These are phyloP conservation scores for Pseudogymnoascus sp. DNA, from an alignment of 2,329 filamentous ascomycete genomes.

Conservation along the genomic window DNA sequence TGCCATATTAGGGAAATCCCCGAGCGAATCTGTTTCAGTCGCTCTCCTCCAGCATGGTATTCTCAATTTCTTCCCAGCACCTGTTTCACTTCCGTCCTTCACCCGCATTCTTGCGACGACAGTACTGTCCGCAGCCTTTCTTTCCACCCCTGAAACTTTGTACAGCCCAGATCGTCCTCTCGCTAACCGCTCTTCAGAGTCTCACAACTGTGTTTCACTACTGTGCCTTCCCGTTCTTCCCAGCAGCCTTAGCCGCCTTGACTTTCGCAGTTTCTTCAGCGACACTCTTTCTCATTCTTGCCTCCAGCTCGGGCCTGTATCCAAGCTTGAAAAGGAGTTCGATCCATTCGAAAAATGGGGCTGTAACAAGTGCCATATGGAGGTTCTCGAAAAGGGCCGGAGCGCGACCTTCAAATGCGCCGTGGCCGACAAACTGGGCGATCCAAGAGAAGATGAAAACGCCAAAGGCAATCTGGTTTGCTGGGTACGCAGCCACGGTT, in stretches of 20 bases:
- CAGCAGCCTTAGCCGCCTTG: constrained; percentile 38
- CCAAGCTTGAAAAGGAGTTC: constrained; percentile 85
- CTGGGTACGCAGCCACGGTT: constrained; percentile 31
- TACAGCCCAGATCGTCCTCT: background rate
- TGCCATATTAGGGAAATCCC: background rate
- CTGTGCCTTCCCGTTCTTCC: constrained; percentile 43
- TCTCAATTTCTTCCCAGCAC: background rate
- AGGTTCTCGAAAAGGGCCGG: constrained; percentile 88
- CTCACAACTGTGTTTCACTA: constrained; percentile 13
- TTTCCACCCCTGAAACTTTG: background rate
- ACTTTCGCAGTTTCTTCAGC: constrained; percentile 61
- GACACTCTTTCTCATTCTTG: constrained; percentile 70
- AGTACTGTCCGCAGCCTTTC: background rate
- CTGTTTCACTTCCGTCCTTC: background rate
- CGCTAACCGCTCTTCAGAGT: background rate
- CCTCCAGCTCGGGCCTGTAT: constrained; percentile 81
- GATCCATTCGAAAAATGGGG: constrained; percentile 95
- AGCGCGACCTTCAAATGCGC: constrained; percentile 77
- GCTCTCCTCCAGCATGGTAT: background rate
- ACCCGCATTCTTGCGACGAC: background rate
- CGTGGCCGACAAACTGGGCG: constrained; percentile 86
- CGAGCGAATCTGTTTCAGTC: background rate
- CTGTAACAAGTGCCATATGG: constrained; percentile 83
- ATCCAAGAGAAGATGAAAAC: constrained; percentile 75
- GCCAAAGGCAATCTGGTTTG: constrained; percentile 52